phyloP scores from a whole-genome alignment of 805 yeast species.

The Ogataea kodamae region DNA sequence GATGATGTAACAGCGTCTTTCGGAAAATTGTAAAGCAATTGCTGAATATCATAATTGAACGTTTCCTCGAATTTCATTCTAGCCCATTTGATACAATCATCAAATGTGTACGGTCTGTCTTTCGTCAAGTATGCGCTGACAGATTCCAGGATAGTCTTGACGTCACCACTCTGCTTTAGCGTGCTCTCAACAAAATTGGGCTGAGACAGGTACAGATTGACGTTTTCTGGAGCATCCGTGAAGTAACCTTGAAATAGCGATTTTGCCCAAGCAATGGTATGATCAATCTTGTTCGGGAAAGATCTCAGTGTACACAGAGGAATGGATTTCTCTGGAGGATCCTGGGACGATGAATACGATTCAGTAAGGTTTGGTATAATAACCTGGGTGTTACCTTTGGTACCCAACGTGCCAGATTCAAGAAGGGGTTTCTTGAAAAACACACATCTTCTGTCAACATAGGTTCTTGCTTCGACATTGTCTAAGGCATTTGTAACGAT shows the following conservation, averaged over 20 bases:
- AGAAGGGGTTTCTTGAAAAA: conserved; percentile 85
- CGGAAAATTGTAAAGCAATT: conserved; percentile 91
- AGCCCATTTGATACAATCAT: conserved; percentile 95
- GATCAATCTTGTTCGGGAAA: conserved; percentile 97
- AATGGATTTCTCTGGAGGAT: conserved; percentile 97
- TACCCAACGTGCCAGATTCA: conserved; percentile 97
- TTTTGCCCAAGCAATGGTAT: conserved; percentile 99
- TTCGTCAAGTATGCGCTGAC: conserved; percentile 64
- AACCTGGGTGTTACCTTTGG: conserved; percentile 97
- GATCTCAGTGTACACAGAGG: conserved; percentile 96
- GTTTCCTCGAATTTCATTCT: conserved; percentile 82
- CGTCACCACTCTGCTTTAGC: conserved; percentile 88
- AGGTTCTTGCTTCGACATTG: conserved; percentile 96
- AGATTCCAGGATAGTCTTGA: conserved; percentile 80
- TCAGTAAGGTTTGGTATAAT: conserved; percentile 92
- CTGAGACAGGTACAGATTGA: conserved; percentile 83
- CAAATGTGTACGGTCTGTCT: conserved; percentile 83
- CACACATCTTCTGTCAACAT: conserved; percentile 95
- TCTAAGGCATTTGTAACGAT: conserved; percentile 96
- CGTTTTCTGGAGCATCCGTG: conserved; percentile 88
- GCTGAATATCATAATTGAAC: conserved; percentile 81
- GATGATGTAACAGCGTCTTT: conserved; percentile 83
- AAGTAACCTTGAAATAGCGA: conserved; percentile 89
- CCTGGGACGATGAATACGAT: conserved; percentile 93
- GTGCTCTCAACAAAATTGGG: conserved; percentile 90